Base-by-base conservation (phyloP, 495 filamentous ascomycete genomes). In the Aspergillus kassunensis region DNA sequence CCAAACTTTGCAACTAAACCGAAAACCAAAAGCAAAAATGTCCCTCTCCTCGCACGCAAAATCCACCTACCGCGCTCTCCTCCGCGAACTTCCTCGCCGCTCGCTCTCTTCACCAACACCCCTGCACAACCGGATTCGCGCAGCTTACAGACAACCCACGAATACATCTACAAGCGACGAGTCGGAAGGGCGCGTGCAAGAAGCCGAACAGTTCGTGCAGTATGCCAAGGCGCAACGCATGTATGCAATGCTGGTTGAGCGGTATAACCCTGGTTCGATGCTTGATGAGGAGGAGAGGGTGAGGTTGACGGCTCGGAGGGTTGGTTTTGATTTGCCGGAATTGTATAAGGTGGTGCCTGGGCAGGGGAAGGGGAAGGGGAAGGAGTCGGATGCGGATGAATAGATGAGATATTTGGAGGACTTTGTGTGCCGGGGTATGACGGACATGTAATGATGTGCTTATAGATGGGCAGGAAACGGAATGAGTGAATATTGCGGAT, bases 251-350 rank as follows among this genome's bases (percentile, higher is more conserved):
- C 67, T 97, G 30, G 54, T 97, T 20, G 92, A 96, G 65, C 77
- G 90, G 59, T 98, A 97, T 70, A 98, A 97, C 64, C 91, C 91
- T 6, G 89, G 90, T 6, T 86, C 91, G 82, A 72, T 71, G 40
- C 83, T 92, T 82, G 82, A 85, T 58, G 85, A 93, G 69, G 89
- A 95, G 70, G 90, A 95, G 73, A 75, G 83, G 55, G 83, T 96
- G 34, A 62, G 88, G 50, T 71, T 96, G 75, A 88, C 89, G 52
- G 92, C 93, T 12, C 74, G 88, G 68, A 80, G 89, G 68, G 89
- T 97, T 39, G 93, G 92, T 21, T 86, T 96, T 83, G 78, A 95
- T 71, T 68, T 97, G 65, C 92, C 92, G 11, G 65, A 61, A 44
- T 60, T n/a, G n/a, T n/a, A n/a, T n/a, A n/a, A n/a, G n/a, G n/a